These are phyloP conservation scores for Epichloe baconii DNA, from an alignment of 2,329 filamentous ascomycete species.

Conservation along the genomic window DNA sequence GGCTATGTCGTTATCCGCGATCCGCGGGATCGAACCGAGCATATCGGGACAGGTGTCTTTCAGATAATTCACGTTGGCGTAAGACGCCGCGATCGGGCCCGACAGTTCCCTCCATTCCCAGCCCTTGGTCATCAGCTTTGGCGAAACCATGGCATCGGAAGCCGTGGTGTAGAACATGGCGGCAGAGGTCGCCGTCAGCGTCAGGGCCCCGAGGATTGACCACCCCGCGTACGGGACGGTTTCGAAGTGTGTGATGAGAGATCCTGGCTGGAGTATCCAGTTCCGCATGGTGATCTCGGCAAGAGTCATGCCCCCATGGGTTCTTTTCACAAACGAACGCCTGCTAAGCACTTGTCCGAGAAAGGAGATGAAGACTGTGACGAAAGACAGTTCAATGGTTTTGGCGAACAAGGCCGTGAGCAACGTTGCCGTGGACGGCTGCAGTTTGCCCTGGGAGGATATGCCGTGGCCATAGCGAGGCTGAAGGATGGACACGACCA, in stretches of 20 bases:
- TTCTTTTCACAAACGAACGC: constrained; percentile 46
- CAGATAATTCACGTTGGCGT: constrained; percentile 49
- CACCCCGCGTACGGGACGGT: constrained; percentile 49
- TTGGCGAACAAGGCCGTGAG: constrained; percentile 61
- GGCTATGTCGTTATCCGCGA: constrained; percentile 29
- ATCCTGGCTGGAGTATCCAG: constrained; percentile 63
- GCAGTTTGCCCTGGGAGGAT: constrained; percentile 36
- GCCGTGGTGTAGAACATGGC: constrained; percentile 67
- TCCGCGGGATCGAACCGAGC: constrained; percentile 31
- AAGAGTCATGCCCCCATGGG: constrained; percentile 57
- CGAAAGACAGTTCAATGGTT: constrained; percentile 64
- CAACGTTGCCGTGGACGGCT: constrained; percentile 51
- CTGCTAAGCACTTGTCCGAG: constrained; percentile 64
- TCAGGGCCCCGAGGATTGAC: constrained; percentile 50
- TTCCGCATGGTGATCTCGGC: constrained; percentile 67
- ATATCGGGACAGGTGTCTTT: constrained; percentile 46
- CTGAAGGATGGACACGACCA: constrained; percentile 46
- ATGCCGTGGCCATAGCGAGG: constrained; percentile 50
- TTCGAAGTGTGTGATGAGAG: constrained; percentile 55
- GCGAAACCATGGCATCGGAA: constrained; percentile 60
- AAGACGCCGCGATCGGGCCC: constrained; percentile 46
- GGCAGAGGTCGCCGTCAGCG: constrained; percentile 48
- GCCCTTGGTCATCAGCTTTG: constrained; percentile 49
- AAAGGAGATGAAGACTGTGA: constrained; percentile 63
- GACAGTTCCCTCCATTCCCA: constrained; percentile 36